Base-by-base conservation (phyloP, 805 yeast genomes). In the Yamadazyma takamatsuzukensis region DNA sequence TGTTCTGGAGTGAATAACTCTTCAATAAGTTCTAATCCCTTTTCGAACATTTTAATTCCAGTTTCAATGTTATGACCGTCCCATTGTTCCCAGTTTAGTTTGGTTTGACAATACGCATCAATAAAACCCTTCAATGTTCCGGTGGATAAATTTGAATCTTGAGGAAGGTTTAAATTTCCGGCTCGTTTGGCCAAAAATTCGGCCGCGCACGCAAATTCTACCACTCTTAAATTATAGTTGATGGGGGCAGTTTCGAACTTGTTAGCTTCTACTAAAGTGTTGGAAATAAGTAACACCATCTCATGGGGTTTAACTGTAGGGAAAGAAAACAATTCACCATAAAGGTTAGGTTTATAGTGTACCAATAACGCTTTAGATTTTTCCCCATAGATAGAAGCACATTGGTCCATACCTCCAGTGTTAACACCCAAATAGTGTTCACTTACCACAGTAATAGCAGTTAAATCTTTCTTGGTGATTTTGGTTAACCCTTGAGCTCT, bases 351-450 rank as follows among this genome's bases (percentile, higher is more conserved):
- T 39, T 69, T 66, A 58, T 80, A 81, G 43, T 72, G 74, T 13
- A 81, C 75, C 43, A 71, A 68, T 34, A 80, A 55, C 2, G 80
- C 81, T 41, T 80, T 74, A 37, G 65, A 68, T 25, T 55, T 59
- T 46, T 71, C 76, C 14, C 88, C 87, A 43, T 72, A 79, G 15
- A 82, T 68, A 0, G 83, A 74, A 3, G 87, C 88, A 30, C 81
- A 71, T 56, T 81, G 88, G 51, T 81, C 88, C 83, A 81, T 74
- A 24, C 88, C 87, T n/a, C 88, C 89, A 21, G 80, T 76, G 51
- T 78, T 80, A 32, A 81, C 83, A 21, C 88, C 88, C 22, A 81
- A 76, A 33, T 75, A 75, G 55, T 80, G 84, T 50, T 81, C 88
- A 24, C 80, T 74, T 4, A 72, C 75, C 25, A 76, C 78, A 5